Conservation (phyloP, 345 rosid species). For the Barbarea vulgaris region DNA sequence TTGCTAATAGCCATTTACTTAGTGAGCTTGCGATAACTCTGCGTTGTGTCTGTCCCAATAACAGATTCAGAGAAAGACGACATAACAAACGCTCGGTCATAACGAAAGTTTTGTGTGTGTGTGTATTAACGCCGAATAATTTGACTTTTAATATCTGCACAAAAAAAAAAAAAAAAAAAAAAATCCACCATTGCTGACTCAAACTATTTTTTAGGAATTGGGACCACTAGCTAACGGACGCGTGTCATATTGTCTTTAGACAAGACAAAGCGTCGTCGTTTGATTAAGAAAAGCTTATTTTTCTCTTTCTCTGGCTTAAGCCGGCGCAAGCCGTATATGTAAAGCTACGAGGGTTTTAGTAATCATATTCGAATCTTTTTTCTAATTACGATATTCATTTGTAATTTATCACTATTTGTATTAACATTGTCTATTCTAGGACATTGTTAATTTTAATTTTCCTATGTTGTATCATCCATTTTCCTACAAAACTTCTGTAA, state of each 20-base stretch:
- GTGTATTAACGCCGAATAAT: neutral
- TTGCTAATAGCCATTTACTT: neutral
- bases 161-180: neutral
- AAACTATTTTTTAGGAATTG: neutral
- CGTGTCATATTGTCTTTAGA: neutral
- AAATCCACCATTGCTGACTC: slow-evolving; percentile 2
- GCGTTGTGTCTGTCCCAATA: neutral
- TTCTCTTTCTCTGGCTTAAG: slow-evolving; percentile 3
- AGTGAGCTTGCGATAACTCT: neutral
- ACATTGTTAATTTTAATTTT: neutral
- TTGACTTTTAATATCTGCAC: neutral
- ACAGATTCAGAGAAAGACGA: neutral
- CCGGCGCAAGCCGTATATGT: slow-evolving; percentile 31
- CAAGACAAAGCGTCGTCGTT: slow-evolving; percentile 20
- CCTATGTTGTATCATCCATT: neutral
- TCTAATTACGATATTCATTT: slow-evolving; percentile 3
- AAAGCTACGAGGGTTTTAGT: slow-evolving; percentile 9
- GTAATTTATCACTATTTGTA: neutral
- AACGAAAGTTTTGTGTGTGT: neutral
- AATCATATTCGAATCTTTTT: slow-evolving; percentile 15
- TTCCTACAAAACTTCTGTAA: neutral
- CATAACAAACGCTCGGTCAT: neutral
- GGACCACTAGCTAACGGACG: neutral
- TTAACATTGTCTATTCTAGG: neutral
- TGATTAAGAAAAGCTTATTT: neutral